Evolutionary conservation across 768 basidiomycete species (phyloP).

Genomic region (Pleurotus djamor): DNA sequence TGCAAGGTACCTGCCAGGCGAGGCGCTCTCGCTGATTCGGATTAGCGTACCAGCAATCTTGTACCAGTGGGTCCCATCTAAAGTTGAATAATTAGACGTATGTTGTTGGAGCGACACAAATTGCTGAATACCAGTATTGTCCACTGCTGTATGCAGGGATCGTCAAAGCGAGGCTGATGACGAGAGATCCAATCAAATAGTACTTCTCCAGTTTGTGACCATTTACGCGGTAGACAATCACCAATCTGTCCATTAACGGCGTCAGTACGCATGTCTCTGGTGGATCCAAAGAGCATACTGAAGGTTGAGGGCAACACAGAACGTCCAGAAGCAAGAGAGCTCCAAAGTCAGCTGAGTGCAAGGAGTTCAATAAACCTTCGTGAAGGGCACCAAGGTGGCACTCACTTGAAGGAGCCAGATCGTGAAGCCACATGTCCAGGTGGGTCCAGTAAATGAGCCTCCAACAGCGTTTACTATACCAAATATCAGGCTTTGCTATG

Average conservation of each 20-base stretch:
- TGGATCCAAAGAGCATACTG: slow-evolving; percentile 10
- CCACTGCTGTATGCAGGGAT: slow-evolving; percentile 17
- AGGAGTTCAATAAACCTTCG: too few relatives aligned
- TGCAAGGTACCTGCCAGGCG: slow-evolving; percentile 15
- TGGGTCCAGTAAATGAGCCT: slow-evolving; percentile 10
- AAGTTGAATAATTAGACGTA: not conserved
- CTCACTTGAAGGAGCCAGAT: slow-evolving; percentile 16
- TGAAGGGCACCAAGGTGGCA: not conserved
- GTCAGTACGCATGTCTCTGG: not conserved
- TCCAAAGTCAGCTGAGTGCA: slow-evolving; percentile 13
- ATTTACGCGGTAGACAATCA: slow-evolving; percentile 14
- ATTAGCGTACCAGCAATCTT: slow-evolving; percentile 19
- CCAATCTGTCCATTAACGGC: slow-evolving; percentile 10
- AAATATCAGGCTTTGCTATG: slow-evolving; percentile 12
- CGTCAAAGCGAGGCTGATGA: slow-evolving; percentile 10
- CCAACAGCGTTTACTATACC: slow-evolving; percentile 15
- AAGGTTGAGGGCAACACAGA: slow-evolving; percentile 18
- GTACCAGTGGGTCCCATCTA: slow-evolving; percentile 19
- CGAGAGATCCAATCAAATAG: slow-evolving; percentile 13
- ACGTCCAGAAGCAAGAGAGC: slow-evolving; percentile 16
- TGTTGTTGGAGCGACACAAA: not conserved
- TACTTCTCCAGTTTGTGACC: slow-evolving; percentile 17
- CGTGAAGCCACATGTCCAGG: slow-evolving; percentile 15
- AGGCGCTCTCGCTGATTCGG: slow-evolving; percentile 13
- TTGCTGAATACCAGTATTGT: slow-evolving; percentile 16